Evolutionary conservation across 495 filamentous ascomycete genomes (phyloP), one percentile per base, ranked within the genome.

Genomic region (Penicillium argentinense): DNA sequence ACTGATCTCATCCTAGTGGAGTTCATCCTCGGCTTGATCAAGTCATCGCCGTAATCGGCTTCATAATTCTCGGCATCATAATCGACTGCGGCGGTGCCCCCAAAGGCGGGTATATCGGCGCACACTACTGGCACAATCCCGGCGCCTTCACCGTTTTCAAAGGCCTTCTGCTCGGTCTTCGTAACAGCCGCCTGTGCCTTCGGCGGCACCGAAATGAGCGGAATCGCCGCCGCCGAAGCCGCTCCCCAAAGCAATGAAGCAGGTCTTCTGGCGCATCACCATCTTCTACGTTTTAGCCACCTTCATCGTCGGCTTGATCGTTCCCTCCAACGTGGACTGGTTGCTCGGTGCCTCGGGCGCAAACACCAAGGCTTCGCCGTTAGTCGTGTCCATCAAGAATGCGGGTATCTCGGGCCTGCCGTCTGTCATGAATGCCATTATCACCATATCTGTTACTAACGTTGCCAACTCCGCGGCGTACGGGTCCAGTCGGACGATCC

Each of bases 241-340:
- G 1, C 66, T 88, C 3, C 85, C 85, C 9, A 76, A 77, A 21
- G 85, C 85, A 16, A 80, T 80, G 55, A 87, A 86, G 67, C 84
- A 87, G 60, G 80, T 87, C 27, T 88, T 88, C 60, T 87, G 84
- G 84, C 83, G 85, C 59, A 86, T 91, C 55, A 71, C 83, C 28
- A 64, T 79, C 52, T 89, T 93, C 64, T 93, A 91, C 58, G 74
- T 93, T 40, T 63, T 90, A 7, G 79, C 77, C 38, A 79, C 89
- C 28, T 79, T 87, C 55, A 82, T 91, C 45, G 75, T 93, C 47
- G 86, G 86, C 19, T 72, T 93, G 25, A 76, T 90, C 14, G 73
- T 93, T n/a, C 74, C 77, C 12, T 73, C 72, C 39, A 63, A 80
- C 54, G 78, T 64, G 26, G 47, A 28, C 24, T 57, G 69, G 51